Percentiles rank a stretch among this genome's conserved stretches.
These are phyloP conservation scores for Backusella morwellensis DNA, from an alignment of 192 early-diverging fungal species.

Conservation along the genomic window DNA sequence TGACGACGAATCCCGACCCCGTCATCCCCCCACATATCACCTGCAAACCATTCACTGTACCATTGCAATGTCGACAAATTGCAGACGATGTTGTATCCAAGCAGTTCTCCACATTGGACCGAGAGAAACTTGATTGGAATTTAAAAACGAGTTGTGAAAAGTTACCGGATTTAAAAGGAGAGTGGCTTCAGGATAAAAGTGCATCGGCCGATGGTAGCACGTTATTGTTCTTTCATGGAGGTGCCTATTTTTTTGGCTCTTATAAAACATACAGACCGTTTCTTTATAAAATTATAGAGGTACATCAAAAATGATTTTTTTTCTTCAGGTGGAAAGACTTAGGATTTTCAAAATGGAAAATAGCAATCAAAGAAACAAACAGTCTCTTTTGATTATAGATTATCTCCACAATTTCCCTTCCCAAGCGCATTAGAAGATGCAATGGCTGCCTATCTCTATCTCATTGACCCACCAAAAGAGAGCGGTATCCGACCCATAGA, in stretches of 20 bases:
- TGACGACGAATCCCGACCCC: slow-evolving; percentile 13
- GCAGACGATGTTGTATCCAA: slow-evolving; percentile 31
- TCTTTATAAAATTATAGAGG: slow-evolving; percentile 47
- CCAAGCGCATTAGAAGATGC: slow-evolving; percentile 82
- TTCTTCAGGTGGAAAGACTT: background rate
- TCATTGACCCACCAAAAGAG: slow-evolving; percentile 50
- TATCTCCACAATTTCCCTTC: slow-evolving; percentile 78
- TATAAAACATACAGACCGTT: slow-evolving; percentile 38
- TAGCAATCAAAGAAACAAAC: slow-evolving; percentile 15
- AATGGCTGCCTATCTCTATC: slow-evolving; percentile 67
- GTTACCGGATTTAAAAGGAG: slow-evolving; percentile 27
- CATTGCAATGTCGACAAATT: slow-evolving; percentile 24
- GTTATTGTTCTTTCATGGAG: slow-evolving; percentile 77
- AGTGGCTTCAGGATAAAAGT: slow-evolving; percentile 39
- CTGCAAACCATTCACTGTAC: slow-evolving; percentile 6
- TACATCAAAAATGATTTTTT: background rate
- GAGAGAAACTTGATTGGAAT: slow-evolving; percentile 39
- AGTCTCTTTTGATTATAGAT: slow-evolving; percentile 63
- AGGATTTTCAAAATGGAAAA: background rate
- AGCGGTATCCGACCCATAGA: slow-evolving; percentile 44
- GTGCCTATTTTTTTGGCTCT: slow-evolving; percentile 55
- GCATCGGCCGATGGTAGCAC: slow-evolving; percentile 38
- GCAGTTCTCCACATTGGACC: slow-evolving; percentile 27
- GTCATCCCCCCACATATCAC: slow-evolving; percentile 11
- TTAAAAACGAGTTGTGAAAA: slow-evolving; percentile 35